Evolutionary conservation across 163 green algal species (phyloP), one percentile per base, ranked within the genome.

Genomic region (Prototheca cutis): DNA sequence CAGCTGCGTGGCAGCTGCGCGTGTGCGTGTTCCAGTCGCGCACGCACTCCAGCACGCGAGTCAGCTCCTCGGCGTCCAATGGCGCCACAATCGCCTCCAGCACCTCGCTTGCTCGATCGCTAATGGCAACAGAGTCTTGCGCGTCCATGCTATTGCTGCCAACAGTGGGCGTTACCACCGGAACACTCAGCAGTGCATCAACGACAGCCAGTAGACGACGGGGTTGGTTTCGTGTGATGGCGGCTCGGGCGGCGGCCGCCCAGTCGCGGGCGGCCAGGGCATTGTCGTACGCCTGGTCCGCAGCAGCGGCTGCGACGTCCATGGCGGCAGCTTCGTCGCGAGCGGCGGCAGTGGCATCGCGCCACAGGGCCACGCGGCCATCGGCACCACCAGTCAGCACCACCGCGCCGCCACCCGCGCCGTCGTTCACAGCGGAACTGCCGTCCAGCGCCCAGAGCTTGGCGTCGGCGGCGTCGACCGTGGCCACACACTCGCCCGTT

Each of bases 401-500:
- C 27, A 87, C 30, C 1, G 61, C 54, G 19, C 87, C 73, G 4
- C 65, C 39, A 3, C 68, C 73, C 3, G n/a, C n/a, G n/a, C n/a
- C n/a, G n/a, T n/a, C n/a, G n/a, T n/a, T n/a, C n/a, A n/a, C n/a
- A n/a, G n/a, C n/a, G n/a, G n/a, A n/a, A n/a, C 54, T 66, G 2
- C 72, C 63, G 2, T 80, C 58, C 53, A 98, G 67, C 0, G 88
- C 89, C 91, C 91, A 98, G 18, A 96, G 80, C 80, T 95, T 92
- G 65, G 93, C 92, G n/a, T 92, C 80, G 62, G 97, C 91, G 27
- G 83, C 81, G 28, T 99, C 92, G 62, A 95, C 90, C 1, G 91
- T 97, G 62, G 68, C 70, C 8, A 81, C 56, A 74, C 83, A 91
- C 65, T 95, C 88, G 7, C 75, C 78, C 23, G 53, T 77, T 32